Evolutionary conservation across 495 filamentous ascomycete species (phyloP).

Genomic region (Penicillium goetzii): DNA sequence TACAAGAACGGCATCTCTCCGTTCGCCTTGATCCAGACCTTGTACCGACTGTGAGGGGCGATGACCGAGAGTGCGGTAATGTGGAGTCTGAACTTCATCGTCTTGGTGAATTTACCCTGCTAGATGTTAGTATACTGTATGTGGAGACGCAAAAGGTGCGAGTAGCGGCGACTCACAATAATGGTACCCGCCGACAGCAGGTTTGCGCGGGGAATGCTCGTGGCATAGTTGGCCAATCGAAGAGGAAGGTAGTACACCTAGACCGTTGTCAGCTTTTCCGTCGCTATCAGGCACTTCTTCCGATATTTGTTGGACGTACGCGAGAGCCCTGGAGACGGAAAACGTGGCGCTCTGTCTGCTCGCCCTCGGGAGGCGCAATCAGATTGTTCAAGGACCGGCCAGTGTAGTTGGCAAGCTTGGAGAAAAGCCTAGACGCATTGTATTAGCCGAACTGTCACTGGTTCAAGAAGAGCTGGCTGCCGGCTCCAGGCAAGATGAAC

Average conservation of each 20-base stretch:
- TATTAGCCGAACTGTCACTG: background rate
- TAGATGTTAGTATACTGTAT: background rate
- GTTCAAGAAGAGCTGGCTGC: background rate
- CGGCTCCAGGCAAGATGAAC: conserved; percentile 25
- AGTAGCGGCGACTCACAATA: conserved; percentile 11
- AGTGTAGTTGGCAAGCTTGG: conserved; percentile 83
- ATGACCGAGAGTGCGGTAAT: conserved; percentile 71
- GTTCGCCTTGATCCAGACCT: conserved; percentile 93
- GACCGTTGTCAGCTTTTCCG: background rate
- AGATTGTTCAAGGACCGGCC: conserved; percentile 78
- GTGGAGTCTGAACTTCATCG: conserved; percentile 68
- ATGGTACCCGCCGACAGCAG: conserved; percentile 79
- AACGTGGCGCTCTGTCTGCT: conserved; percentile 68
- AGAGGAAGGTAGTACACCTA: conserved; percentile 77
- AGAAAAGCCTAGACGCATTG: conserved; percentile 57
- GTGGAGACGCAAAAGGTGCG: background rate
- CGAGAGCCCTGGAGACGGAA: conserved; percentile 80
- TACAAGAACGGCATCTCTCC: conserved; percentile 80
- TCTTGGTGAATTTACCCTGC: conserved; percentile 72
- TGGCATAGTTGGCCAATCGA: conserved; percentile 87
- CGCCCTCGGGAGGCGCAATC: conserved; percentile 71
- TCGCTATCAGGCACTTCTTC: background rate
- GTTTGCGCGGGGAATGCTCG: conserved; percentile 73
- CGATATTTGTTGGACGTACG: conserved; percentile 41
- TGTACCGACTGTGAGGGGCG: conserved; percentile 85